Percentiles rank a stretch among this genome's conserved stretches.
Evolutionary conservation across 2,329 filamentous ascomycete genomes (phyloP).

Genomic region (Neoscytalidium dimidiatum): DNA sequence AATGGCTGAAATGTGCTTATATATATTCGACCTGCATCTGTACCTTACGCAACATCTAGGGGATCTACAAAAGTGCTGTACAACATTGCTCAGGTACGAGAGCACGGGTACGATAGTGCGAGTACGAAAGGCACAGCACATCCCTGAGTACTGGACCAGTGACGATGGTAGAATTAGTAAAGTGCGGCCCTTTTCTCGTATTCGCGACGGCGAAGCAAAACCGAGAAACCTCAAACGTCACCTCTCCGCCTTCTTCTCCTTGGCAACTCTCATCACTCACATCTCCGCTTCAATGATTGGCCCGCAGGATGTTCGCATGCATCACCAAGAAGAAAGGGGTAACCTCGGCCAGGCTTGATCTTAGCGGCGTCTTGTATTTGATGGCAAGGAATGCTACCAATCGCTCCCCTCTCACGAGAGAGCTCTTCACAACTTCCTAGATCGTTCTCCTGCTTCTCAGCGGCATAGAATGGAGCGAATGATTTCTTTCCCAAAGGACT

Average conservation of each 20-base stretch:
- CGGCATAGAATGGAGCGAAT: too few relatives aligned
- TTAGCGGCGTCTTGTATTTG: too few relatives aligned
- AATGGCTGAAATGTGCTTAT: neutral
- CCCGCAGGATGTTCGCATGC: neutral
- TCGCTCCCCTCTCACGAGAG: too few relatives aligned
- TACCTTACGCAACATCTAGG: too few relatives aligned
- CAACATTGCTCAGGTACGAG: neutral
- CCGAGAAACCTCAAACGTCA: neutral
- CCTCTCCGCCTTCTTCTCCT: neutral
- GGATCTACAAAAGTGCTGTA: neutral
- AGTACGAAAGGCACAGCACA: neutral
- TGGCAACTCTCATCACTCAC: neutral
- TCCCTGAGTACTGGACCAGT: neutral
- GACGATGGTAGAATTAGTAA: neutral
- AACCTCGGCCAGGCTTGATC: too few relatives aligned
- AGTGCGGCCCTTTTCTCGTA: neutral
- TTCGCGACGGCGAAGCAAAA: neutral
- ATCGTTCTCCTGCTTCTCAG: too few relatives aligned
- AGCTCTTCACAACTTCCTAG: too few relatives aligned
- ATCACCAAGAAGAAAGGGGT: too few relatives aligned
- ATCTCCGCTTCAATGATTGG: neutral
- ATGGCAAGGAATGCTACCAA: too few relatives aligned
- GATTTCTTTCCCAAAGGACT: too few relatives aligned
- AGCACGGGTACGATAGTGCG: neutral
- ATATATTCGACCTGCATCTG: neutral